Percentiles rank a stretch among this genome's conserved stretches.
phyloP scores from a whole-genome alignment of 2,329 filamentous ascomycete genomes.

The Fusarium redolens region DNA sequence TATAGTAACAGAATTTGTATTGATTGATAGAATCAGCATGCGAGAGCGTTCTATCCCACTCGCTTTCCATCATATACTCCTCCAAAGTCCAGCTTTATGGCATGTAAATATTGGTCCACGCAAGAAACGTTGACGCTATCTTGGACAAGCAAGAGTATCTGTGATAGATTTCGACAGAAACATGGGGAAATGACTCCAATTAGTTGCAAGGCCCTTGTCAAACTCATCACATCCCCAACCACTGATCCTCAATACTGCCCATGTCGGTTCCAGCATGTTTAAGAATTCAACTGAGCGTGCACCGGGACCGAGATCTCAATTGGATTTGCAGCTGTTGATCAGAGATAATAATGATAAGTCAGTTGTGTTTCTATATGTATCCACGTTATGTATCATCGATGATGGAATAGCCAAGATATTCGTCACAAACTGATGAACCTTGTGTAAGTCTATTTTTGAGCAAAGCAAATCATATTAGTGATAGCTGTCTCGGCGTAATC shows the following conservation, averaged over 20 bases:
- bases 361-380: not conserved
- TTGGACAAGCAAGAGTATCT: not conserved
- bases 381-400: not conserved
- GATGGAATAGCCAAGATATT: not conserved
- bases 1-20: not conserved
- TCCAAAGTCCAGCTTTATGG: not conserved
- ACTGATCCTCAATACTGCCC: not conserved
- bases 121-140: not conserved
- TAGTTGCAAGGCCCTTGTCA: not conserved
- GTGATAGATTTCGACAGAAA: not conserved
- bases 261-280: conserved; percentile 11
- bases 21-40: not conserved
- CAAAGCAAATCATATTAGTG: not conserved
- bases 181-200: not conserved
- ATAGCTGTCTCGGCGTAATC: conserved; percentile 1
- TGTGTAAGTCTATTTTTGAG: not conserved
- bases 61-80: not conserved
- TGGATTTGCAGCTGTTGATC: not conserved
- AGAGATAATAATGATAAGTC: not conserved
- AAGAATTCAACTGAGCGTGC: not conserved
- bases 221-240: not conserved
- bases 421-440: not conserved
- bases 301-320: not conserved
- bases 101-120: not conserved
- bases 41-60: not conserved